These are phyloP conservation scores for Boletus coccyginus DNA, from an alignment of 768 basidiomycete genomes.

Conservation along the genomic window DNA sequence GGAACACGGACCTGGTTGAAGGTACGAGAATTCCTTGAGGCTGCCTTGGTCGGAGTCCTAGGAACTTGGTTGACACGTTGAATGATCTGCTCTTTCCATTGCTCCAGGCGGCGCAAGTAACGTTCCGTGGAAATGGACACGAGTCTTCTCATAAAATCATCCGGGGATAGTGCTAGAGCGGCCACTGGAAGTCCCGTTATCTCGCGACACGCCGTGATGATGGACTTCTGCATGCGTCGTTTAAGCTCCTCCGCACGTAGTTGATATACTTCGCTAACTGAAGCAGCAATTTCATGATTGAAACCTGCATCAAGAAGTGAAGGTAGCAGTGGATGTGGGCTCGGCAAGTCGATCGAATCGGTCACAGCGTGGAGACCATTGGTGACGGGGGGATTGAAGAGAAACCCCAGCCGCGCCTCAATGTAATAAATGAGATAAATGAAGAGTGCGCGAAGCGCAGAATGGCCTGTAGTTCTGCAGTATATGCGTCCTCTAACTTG, in stretches of 20 bases:
- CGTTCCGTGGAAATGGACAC: neutral
- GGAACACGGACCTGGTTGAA: slow-evolving; percentile 1
- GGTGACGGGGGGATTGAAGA: no score
- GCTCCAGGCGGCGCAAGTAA: neutral
- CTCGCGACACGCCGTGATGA: neutral
- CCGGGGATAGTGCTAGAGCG: fast-evolving
- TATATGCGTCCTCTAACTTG: neutral
- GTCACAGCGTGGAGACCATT: neutral
- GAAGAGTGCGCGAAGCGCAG: neutral
- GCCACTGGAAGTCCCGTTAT: neutral
- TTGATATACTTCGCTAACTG: neutral
- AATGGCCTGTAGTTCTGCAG: neutral
- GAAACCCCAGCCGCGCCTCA: no score
- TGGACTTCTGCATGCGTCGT: neutral
- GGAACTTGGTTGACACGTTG: neutral
- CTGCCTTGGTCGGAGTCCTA: fast-evolving
- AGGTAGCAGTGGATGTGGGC: neutral
- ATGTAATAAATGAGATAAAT: no score
- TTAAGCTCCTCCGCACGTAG: neutral
- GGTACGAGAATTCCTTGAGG: neutral
- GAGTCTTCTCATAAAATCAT: neutral
- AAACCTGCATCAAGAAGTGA: neutral
- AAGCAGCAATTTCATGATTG: neutral
- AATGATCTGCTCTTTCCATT: slow-evolving; percentile 1
- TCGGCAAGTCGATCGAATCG: neutral